Evolutionary conservation across 192 early-diverging fungal genomes (phyloP).

Genomic region (Diversispora eburnea): DNA sequence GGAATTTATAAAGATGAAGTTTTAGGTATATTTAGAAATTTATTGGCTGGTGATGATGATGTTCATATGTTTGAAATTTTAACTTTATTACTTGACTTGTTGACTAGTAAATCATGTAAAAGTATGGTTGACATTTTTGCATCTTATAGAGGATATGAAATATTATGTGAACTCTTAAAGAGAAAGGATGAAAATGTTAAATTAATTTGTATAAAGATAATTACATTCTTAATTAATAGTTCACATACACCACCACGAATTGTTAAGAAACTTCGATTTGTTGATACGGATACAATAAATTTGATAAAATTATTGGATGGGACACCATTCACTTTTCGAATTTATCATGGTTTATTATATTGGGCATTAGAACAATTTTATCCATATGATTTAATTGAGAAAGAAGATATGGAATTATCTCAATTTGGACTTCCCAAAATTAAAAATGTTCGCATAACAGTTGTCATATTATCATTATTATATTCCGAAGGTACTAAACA

Average conservation of each 20-base stretch:
- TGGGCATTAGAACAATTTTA: constrained; percentile 19
- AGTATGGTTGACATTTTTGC: constrained; percentile 17
- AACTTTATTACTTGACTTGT: constrained; percentile 3
- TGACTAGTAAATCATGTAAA: constrained; percentile 7
- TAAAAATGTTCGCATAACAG: constrained; percentile 22
- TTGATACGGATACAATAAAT: constrained; percentile 13
- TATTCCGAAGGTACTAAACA: constrained; percentile 19
- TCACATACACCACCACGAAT: constrained; percentile 4
- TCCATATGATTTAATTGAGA: neutral
- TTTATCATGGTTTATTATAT: constrained; percentile 21
- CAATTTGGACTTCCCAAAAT: neutral
- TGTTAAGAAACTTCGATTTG: constrained; percentile 26
- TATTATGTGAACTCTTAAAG: constrained; percentile 26
- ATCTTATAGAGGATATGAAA: constrained; percentile 24
- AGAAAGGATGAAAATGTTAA: constrained; percentile 24
- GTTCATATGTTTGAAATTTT: constrained; percentile 17
- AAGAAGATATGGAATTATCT: neutral
- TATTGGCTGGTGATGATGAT: constrained; percentile 19
- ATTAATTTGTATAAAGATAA: constrained; percentile 21
- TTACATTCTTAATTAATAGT: constrained; percentile 15
- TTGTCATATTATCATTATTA: constrained; percentile 20
- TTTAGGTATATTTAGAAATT: constrained; percentile 21
- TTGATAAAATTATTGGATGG: constrained; percentile 18
- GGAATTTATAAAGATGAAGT: constrained; percentile 18
- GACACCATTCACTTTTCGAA: constrained; percentile 1